A percentile compares a stretch with the other conserved stretches of the same genome.
Evolutionary conservation across 106 monocot species (phyloP).

Genomic region (Allium sativum): DNA sequence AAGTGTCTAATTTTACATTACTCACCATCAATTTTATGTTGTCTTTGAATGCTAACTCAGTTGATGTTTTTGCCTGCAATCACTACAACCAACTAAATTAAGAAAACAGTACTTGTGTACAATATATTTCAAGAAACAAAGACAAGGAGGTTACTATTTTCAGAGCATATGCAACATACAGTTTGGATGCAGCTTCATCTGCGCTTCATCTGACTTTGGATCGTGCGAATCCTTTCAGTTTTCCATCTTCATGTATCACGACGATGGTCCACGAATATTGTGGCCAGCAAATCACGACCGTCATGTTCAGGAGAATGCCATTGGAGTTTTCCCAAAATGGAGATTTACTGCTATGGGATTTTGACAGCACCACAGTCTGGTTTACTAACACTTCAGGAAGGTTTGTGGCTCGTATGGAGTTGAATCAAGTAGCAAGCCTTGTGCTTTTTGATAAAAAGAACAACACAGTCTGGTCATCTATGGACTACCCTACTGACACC

Average conservation of each 20-base stretch:
- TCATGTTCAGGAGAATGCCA: conserved; percentile 34
- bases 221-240: too few species aligned
- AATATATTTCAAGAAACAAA: too few species aligned
- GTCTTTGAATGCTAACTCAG: conserved; percentile 57
- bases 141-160: too few species aligned
- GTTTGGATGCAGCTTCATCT: too few species aligned
- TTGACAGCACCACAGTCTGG: conserved; percentile 26
- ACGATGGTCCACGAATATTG: not conserved
- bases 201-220: too few species aligned
- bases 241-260: too few species aligned
- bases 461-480: conserved; percentile 30
- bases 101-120: not conserved
- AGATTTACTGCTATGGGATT: conserved; percentile 34
- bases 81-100: conserved; percentile 24
- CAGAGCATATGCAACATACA: too few species aligned
- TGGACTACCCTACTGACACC: conserved; percentile 41
- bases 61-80: conserved; percentile 77
- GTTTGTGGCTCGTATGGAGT: conserved; percentile 20
- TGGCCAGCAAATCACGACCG: conserved; percentile 49
- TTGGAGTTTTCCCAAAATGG: conserved; percentile 33
- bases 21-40: conserved; percentile 72
- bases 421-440: conserved; percentile 31
- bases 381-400: conserved; percentile 32
- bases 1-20: not conserved
- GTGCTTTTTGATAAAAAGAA: conserved; percentile 18